Evolutionary conservation across 192 early-diverging fungal species (phyloP).

Genomic region (Coemansia sp.): DNA sequence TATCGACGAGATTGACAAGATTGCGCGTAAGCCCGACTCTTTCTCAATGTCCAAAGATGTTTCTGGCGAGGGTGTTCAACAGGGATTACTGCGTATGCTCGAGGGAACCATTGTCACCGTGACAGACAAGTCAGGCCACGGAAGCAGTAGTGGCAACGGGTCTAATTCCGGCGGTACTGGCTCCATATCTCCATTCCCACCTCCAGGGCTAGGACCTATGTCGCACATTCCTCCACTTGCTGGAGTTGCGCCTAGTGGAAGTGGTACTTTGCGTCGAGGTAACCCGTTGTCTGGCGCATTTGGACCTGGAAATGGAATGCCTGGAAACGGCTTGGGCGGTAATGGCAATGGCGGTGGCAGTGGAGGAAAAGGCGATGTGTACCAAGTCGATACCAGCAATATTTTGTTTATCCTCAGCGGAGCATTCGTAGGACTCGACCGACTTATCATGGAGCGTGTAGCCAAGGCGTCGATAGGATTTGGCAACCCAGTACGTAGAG

Average conservation of each 20-base stretch:
- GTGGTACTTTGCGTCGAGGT: conserved; percentile 32
- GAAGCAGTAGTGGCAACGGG: conserved; percentile 11
- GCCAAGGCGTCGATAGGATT: conserved; percentile 84
- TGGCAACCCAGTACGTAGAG: conserved; percentile 57
- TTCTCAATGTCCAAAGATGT: conserved; percentile 78
- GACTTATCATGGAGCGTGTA: conserved; percentile 71
- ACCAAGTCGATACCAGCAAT: conserved; percentile 85
- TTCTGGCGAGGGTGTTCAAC: conserved; percentile 92
- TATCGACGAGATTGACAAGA: conserved; percentile 94
- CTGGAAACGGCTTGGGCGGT: conserved; percentile 10
- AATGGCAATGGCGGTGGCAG: conserved; percentile 14
- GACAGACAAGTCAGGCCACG: conserved; percentile 72
- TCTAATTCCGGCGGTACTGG: conserved; percentile 11
- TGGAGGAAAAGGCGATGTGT: conserved; percentile 72
- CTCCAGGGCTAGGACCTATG: conserved; percentile 22
- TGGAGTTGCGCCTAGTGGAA: conserved; percentile 9
- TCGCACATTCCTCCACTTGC: conserved; percentile 23
- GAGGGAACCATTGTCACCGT: conserved; percentile 89
- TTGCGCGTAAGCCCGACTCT: conserved; percentile 74
- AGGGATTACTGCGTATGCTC: conserved; percentile 80
- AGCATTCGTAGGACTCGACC: conserved; percentile 86
- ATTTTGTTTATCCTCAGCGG: conserved; percentile 89
- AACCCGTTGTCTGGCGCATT: conserved; percentile 36
- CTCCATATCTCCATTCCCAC: conserved; percentile 29
- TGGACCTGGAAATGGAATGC: conserved; percentile 26